A percentile compares a stretch with the other conserved stretches of the same genome.
These are phyloP conservation scores for Aspergillus tamarii DNA, from an alignment of 2,329 filamentous ascomycete genomes.

Conservation along the genomic window DNA sequence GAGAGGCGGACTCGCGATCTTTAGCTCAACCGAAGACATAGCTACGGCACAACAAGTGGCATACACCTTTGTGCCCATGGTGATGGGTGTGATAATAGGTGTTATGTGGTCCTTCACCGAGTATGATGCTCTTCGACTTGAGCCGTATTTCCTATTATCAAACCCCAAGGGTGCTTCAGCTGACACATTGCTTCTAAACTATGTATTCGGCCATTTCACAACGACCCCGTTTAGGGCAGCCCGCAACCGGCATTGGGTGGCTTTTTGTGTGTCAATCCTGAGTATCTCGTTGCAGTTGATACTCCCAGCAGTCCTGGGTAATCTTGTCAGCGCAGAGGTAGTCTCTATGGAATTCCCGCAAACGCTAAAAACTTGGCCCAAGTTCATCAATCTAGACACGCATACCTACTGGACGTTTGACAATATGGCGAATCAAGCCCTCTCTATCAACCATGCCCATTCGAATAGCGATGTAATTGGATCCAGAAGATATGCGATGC, in stretches of 20 bases:
- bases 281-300: slow-evolving; percentile 11
- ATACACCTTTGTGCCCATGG: slow-evolving; percentile 11
- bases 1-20: slow-evolving; percentile 7
- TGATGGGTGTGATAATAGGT: slow-evolving; percentile 9
- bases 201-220: slow-evolving; percentile 13
- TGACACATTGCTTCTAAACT: slow-evolving; percentile 12
- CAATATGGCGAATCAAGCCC: background rate
- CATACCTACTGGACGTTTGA: slow-evolving; percentile 1
- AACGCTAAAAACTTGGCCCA: slow-evolving; percentile 10
- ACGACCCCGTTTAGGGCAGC: slow-evolving; percentile 10
- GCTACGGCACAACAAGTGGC: slow-evolving; percentile 2
- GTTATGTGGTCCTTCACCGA: slow-evolving; percentile 13
- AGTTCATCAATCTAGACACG: slow-evolving; percentile 1
- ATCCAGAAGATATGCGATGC: slow-evolving; percentile 10
- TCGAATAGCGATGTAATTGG: background rate
- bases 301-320: slow-evolving; percentile 8
- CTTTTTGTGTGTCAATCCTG: slow-evolving; percentile 9
- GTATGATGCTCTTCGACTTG: slow-evolving; percentile 13
- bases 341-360: slow-evolving; percentile 4
- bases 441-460: background rate
- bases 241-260: slow-evolving; percentile 12
- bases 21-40: slow-evolving; percentile 8
- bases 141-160: slow-evolving; percentile 13
- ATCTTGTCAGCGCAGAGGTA: slow-evolving; percentile 9
- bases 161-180: slow-evolving; percentile 9